Conservation (phyloP, 202 grass and related monocot genomes). For the Sporobolus alterniflorus region DNA sequence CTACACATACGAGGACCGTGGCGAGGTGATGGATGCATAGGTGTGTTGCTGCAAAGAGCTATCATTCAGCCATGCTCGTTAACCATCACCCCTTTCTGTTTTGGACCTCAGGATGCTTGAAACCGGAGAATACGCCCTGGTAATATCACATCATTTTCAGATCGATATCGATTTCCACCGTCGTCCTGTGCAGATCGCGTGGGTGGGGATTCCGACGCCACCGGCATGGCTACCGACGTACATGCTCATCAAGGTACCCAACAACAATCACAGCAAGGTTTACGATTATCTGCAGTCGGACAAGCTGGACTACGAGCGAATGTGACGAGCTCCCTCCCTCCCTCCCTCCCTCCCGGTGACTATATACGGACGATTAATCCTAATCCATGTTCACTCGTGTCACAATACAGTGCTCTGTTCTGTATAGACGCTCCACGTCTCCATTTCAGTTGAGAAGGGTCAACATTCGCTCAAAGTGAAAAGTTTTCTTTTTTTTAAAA, state of each 20-base stretch:
- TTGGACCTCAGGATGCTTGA: slow-evolving; percentile 84
- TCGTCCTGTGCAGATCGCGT: slow-evolving; percentile 84
- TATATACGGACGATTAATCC: not conserved
- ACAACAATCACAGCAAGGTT: too few relatives aligned
- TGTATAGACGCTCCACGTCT: not conserved
- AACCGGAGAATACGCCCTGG: slow-evolving; percentile 88
- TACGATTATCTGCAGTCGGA: slow-evolving; percentile 70
- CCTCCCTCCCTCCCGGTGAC: too few relatives aligned
- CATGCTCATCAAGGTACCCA: slow-evolving; percentile 98
- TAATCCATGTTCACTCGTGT: not conserved
- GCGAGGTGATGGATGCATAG: slow-evolving; percentile 54
- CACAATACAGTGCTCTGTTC: not conserved
- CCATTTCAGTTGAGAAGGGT: not conserved
- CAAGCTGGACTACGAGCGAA: slow-evolving; percentile 93
- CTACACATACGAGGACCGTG: slow-evolving; percentile 92
- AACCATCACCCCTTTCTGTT: too few relatives aligned
- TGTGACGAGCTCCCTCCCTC: slow-evolving; percentile 54
- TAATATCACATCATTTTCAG: too few relatives aligned
- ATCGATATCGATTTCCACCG: too few relatives aligned
- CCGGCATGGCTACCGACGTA: slow-evolving; percentile 93
- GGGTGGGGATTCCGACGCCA: slow-evolving; percentile 94
- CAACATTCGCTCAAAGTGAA: not conserved
- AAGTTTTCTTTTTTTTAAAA: too few relatives aligned
- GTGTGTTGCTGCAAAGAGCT: not conserved
- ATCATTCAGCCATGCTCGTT: not conserved